phyloP scores from a whole-genome alignment of 2,329 filamentous ascomycete genomes.

The Penicillium sclerotiorum region DNA sequence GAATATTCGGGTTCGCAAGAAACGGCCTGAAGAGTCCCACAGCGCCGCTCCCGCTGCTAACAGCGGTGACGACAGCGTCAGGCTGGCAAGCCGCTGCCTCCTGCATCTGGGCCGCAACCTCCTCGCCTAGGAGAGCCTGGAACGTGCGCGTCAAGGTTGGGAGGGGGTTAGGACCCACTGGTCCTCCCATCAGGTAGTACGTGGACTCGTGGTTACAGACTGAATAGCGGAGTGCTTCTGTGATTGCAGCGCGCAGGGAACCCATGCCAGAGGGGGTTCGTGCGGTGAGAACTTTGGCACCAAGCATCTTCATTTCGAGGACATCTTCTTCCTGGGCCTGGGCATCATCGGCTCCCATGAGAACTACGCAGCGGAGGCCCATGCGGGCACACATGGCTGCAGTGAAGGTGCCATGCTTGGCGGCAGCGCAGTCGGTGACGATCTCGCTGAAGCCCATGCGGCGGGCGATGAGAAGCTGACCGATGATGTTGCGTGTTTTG shows the following conservation, averaged over 20 bases:
- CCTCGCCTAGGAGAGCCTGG: constrained; percentile 27
- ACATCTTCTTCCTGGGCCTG: constrained; percentile 22
- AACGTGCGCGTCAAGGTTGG: constrained; percentile 29
- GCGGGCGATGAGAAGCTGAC: constrained; percentile 25
- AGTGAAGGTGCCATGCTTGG: constrained; percentile 28
- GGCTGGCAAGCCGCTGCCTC: constrained; percentile 19
- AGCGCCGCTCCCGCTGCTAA: constrained; percentile 26
- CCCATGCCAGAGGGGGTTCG: constrained; percentile 26
- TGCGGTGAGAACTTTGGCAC: constrained; percentile 26
- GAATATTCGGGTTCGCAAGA: constrained; percentile 13
- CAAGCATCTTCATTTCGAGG: constrained; percentile 25
- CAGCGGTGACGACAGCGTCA: constrained; percentile 26
- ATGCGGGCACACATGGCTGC: constrained; percentile 27
- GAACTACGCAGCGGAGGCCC: constrained; percentile 22
- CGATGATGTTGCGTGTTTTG: constrained; percentile 27
- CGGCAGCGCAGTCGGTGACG: constrained; percentile 28
- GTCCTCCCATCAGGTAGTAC: constrained; percentile 30
- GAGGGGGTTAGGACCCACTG: constrained; percentile 25
- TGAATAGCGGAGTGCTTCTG: constrained; percentile 29
- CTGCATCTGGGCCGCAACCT: constrained; percentile 27
- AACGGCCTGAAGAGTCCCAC: constrained; percentile 28
- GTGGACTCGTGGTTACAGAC: constrained; percentile 26
- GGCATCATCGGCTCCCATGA: constrained; percentile 28
- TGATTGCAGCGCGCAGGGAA: constrained; percentile 28
- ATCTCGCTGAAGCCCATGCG: constrained; percentile 27